Conservation (phyloP, 1,284 basidiomycete genomes). For the Mycena sp. region DNA sequence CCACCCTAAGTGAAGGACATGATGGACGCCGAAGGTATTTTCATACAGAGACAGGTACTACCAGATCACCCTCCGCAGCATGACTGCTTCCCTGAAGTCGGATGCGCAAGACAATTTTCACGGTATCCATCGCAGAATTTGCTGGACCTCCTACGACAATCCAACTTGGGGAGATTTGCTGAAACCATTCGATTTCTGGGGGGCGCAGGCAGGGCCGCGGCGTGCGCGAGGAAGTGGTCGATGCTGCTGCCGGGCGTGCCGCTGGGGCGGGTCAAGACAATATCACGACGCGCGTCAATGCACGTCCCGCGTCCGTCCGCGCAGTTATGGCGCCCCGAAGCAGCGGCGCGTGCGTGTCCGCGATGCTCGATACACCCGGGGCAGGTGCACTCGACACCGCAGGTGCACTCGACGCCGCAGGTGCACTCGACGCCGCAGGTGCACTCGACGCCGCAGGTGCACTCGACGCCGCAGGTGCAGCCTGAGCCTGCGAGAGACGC, state of each 20-base stretch:
- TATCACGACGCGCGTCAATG: conserved; percentile 58
- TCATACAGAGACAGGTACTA: no score
- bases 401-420: no score
- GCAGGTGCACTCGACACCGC: conserved; percentile 73
- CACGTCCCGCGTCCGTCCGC: conserved; percentile 70
- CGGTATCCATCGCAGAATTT: no score
- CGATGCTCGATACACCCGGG: conserved; percentile 78
- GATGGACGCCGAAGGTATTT: no score
- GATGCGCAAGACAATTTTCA: no score
- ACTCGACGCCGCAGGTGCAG: conserved; percentile 75
- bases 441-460: no score
- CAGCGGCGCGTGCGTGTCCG: conserved; percentile 54
- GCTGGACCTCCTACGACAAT: no score
- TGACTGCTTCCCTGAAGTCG: no score
- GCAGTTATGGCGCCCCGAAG: conserved; percentile 58
- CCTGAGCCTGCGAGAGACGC: conserved; percentile 67
- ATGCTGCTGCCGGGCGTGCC: conserved; percentile 49
- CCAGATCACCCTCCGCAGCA: no score
- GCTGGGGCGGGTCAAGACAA: conserved; percentile 50
- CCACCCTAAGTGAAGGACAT: no score
- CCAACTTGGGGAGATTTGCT: conserved; percentile 66
- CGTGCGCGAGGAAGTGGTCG: conserved; percentile 69
- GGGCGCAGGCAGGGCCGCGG: conserved; percentile 65
- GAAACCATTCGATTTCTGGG: conserved; percentile 50
- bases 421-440: no score